Percentiles rank a stretch among this genome's conserved stretches.
Evolutionary conservation across 352 stramenopile genomes (phyloP).

Genomic region (Sclerospora graminicola): DNA sequence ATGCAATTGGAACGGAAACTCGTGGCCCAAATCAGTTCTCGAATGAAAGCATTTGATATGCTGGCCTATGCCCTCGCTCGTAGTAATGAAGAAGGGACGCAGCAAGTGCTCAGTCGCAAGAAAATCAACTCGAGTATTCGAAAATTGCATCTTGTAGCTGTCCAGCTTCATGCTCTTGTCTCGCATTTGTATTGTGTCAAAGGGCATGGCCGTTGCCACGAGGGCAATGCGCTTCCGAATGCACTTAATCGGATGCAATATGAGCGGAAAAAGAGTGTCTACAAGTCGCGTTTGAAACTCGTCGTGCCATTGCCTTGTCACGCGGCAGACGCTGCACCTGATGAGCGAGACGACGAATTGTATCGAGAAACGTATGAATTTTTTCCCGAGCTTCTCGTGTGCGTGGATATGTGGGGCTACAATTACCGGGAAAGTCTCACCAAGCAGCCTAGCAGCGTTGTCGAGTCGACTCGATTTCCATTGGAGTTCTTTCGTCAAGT

Average conservation of each 20-base stretch:
- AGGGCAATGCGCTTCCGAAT: conserved; percentile 42
- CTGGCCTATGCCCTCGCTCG: conserved; percentile 62
- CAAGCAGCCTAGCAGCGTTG: conserved; percentile 14
- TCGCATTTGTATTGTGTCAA: conserved; percentile 63
- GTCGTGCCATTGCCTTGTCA: conserved; percentile 40
- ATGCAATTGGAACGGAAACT: conserved; percentile 62
- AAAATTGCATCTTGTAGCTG: conserved; percentile 65
- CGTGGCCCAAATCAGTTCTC: conserved; percentile 63
- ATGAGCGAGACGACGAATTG: conserved; percentile 27
- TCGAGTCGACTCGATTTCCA: conserved; percentile 23
- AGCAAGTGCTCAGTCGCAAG: conserved; percentile 60
- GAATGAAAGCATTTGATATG: conserved; percentile 74
- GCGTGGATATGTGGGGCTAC: conserved; percentile 53
- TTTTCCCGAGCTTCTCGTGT: conserved; percentile 56
- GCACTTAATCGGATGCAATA: conserved; percentile 65
- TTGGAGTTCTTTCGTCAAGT: conserved; percentile 34
- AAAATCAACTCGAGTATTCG: conserved; percentile 79
- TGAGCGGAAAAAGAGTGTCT: conserved; percentile 64
- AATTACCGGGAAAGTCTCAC: conserved; percentile 29
- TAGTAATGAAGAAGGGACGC: conserved; percentile 33
- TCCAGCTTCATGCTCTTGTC: conserved; percentile 63
- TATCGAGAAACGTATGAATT: conserved; percentile 55
- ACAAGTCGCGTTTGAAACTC: conserved; percentile 60
- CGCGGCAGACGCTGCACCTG: no score
- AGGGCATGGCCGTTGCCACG: conserved; percentile 33